A percentile compares a stretch with the other conserved stretches of the same genome.
phyloP scores from a whole-genome alignment of 2,329 filamentous ascomycete species.

The Lomentospora prolificans region DNA sequence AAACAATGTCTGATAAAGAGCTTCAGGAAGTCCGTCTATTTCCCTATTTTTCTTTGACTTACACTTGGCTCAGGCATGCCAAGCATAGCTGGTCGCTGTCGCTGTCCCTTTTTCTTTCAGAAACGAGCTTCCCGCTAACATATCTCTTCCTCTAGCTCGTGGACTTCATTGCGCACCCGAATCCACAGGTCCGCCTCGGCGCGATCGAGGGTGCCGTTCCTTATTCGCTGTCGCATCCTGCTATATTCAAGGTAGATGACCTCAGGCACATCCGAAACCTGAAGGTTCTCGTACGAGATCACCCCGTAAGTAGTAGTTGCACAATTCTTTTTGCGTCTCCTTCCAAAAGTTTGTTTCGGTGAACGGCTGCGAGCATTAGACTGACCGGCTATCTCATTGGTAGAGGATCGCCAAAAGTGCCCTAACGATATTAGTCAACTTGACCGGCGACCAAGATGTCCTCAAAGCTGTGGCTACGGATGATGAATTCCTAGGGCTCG shows the following conservation, averaged over 20 bases:
- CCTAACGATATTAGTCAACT: conserved; percentile 79
- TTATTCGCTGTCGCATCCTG: conserved; percentile 62
- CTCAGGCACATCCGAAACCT: conserved; percentile 75
- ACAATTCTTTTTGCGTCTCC: neutral
- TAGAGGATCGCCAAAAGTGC: conserved; percentile 90
- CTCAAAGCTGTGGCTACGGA: conserved; percentile 65
- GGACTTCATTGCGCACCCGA: conserved; percentile 85
- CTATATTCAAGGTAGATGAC: conserved; percentile 74
- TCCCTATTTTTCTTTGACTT: neutral
- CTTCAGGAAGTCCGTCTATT: conserved; percentile 55
- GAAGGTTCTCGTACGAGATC: conserved; percentile 77
- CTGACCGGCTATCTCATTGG: neutral
- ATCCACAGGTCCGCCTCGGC: conserved; percentile 78
- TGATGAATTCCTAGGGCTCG: conserved; percentile 65
- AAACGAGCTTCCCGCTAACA: conserved; percentile 6
- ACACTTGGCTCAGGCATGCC: neutral
- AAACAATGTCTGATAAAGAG: conserved; percentile 47
- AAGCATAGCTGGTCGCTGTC: neutral
- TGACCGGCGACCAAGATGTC: conserved; percentile 67
- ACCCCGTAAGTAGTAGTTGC: conserved; percentile 49
- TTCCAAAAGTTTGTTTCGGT: too few species aligned
- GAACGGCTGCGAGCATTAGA: too few species aligned
- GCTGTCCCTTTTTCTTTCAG: neutral
- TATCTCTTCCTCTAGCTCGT: conserved; percentile 54
- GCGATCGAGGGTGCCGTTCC: conserved; percentile 81